A percentile compares a stretch with the other conserved stretches of the same genome.
phyloP scores from a whole-genome alignment of 2,329 filamentous ascomycete genomes.

The Eurotiales sp. region DNA sequence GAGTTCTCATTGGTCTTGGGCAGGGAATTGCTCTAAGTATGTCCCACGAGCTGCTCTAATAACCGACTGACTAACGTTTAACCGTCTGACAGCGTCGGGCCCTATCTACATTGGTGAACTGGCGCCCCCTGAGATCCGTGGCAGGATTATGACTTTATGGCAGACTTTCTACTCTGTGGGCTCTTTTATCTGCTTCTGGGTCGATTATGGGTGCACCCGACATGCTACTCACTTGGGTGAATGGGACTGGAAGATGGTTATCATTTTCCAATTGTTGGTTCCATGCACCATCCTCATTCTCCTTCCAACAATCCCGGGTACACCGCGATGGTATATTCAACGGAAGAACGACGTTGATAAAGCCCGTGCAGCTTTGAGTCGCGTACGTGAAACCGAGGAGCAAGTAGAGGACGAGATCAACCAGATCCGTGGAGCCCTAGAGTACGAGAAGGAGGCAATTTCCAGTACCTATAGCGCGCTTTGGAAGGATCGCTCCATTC shows the following conservation, averaged over 20 bases:
- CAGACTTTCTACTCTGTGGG: conserved; percentile 65
- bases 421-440: conserved; percentile 63
- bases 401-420: conserved; percentile 65
- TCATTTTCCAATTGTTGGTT: conserved; percentile 69
- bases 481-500: conserved; percentile 66
- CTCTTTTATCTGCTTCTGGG: conserved; percentile 63
- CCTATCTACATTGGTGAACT: conserved; percentile 70
- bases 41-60: conserved; percentile 17
- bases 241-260: conserved; percentile 71
- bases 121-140: conserved; percentile 60
- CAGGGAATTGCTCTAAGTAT: conserved; percentile 64
- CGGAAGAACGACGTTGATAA: conserved; percentile 56
- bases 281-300: conserved; percentile 59
- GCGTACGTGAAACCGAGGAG: conserved; percentile 61
- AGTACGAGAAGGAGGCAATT: conserved; percentile 69
- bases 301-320: conserved; percentile 64
- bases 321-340: conserved; percentile 64
- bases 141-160: conserved; percentile 67
- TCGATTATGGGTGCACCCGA: conserved; percentile 61
- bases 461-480: conserved; percentile 60
- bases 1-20: conserved; percentile 66
- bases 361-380: conserved; percentile 56
- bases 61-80: background rate
- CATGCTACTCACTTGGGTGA: conserved; percentile 57
- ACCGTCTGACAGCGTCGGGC: conserved; percentile 52